phyloP scores from a whole-genome alignment of 768 basidiomycete species.

The Russula abietina region DNA sequence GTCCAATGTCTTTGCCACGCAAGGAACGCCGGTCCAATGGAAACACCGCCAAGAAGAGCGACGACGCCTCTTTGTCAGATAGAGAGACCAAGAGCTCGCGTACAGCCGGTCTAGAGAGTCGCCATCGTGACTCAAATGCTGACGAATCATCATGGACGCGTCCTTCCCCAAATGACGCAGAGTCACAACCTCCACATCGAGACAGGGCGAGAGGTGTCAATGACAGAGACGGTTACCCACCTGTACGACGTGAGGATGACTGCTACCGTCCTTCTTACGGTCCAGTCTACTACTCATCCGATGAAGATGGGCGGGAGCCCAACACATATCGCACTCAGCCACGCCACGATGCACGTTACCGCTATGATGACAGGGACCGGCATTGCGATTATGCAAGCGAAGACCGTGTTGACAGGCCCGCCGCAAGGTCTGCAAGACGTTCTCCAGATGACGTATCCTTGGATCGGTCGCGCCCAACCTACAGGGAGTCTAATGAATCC shows the following conservation, averaged over 20 bases:
- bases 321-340: neutral
- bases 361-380: conserved; percentile 13
- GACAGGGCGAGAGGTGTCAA: conserved; percentile 16
- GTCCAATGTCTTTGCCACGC: conserved; percentile 25
- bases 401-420: conserved; percentile 6
- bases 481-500: conserved; percentile 12
- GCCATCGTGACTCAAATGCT: conserved; percentile 5
- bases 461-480: conserved; percentile 13
- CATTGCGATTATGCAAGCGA: conserved; percentile 7
- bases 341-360: conserved; percentile 9
- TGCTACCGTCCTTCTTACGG: conserved; percentile 12
- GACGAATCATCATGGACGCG: conserved; percentile 24
- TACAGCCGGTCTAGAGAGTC: conserved; percentile 8
- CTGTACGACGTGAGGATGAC: conserved; percentile 17
- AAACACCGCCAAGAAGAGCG: conserved; percentile 8
- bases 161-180: conserved; percentile 10
- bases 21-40: conserved; percentile 25
- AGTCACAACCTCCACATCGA: conserved; percentile 12
- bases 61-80: conserved; percentile 14
- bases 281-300: conserved; percentile 10
- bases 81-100: conserved; percentile 19
- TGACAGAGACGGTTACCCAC: conserved; percentile 9
- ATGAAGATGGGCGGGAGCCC: conserved; percentile 19
- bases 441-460: conserved; percentile 13
- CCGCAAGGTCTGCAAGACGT: conserved; percentile 1